Conservation (phyloP, 2,329 filamentous ascomycete species). For the Cladophialophora chaetospira region DNA sequence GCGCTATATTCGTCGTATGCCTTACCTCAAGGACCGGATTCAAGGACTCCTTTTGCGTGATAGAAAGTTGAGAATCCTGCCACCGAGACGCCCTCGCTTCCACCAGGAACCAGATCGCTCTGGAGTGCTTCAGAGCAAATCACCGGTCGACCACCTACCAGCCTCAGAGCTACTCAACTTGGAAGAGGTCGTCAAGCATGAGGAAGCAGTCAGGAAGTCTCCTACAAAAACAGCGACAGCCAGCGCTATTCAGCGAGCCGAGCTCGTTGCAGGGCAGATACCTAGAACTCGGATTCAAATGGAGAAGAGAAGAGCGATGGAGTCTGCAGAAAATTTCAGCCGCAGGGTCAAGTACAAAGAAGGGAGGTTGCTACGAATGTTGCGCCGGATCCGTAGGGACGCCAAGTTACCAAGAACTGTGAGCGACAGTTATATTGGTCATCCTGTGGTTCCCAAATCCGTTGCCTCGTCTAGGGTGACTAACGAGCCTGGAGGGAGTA, state of each 20-base stretch:
- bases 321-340: too few relatives aligned
- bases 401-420: conserved; percentile 1
- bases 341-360: conserved; percentile 1
- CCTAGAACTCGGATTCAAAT: neutral
- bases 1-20: conserved; percentile 41
- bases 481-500: too few relatives aligned
- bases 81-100: conserved; percentile 19
- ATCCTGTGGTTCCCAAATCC: conserved; percentile 7
- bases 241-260: conserved; percentile 4
- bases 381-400: conserved; percentile 11
- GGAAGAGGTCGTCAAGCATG: neutral
- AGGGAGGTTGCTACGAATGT: neutral
- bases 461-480: too few relatives aligned
- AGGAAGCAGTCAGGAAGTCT: neutral
- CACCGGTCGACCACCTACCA: conserved; percentile 26
- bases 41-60: conserved; percentile 45
- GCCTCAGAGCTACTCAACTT: conserved; percentile 2
- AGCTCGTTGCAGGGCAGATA: conserved; percentile 16
- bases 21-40: conserved; percentile 43
- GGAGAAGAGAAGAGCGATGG: neutral
- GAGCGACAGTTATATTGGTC: conserved; percentile 14
- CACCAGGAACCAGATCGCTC: conserved; percentile 9
- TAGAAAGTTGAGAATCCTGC: conserved; percentile 35
- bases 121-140: conserved; percentile 25
- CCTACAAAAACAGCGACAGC: neutral